phyloP scores from a whole-genome alignment of 2,329 filamentous ascomycete genomes.

The Triangularia setosa region DNA sequence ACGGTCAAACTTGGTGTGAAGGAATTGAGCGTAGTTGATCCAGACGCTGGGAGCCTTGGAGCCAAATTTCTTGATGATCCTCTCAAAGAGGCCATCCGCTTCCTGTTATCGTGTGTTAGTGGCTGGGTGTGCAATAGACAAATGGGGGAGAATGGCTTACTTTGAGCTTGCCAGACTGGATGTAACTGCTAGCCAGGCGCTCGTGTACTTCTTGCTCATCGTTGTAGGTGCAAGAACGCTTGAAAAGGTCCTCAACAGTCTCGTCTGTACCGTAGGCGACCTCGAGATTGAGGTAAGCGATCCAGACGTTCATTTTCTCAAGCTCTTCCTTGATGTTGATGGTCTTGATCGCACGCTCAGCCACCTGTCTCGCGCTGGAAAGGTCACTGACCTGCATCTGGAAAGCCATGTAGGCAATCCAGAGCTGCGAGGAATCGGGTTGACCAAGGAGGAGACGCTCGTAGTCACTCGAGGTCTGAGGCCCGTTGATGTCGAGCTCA shows the following conservation, averaged over 20 bases:
- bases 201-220: conserved; percentile 87
- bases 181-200: conserved; percentile 88
- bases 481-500: conserved; percentile 84
- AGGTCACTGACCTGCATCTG: conserved; percentile 89
- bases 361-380: conserved; percentile 81
- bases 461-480: conserved; percentile 86
- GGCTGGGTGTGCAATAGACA: not conserved
- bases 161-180: conserved; percentile 79
- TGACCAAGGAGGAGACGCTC: conserved; percentile 89
- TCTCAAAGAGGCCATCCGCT: conserved; percentile 83
- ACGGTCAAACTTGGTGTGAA: conserved; percentile 68
- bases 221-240: conserved; percentile 89
- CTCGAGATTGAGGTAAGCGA: conserved; percentile 90
- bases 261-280: conserved; percentile 84
- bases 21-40: conserved; percentile 92
- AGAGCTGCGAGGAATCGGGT: conserved; percentile 87
- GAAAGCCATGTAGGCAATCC: conserved; percentile 99
- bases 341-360: conserved; percentile 82
- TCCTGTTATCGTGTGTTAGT: conserved; percentile 50
- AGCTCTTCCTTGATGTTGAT: conserved; percentile 88
- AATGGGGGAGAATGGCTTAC: conserved; percentile 48
- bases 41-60: conserved; percentile 76
- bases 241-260: conserved; percentile 79
- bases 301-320: conserved; percentile 94
- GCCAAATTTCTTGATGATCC: conserved; percentile 84